Conservation (phyloP, 164 flowering plant genomes). For the Chloranthus sessilifolius region DNA sequence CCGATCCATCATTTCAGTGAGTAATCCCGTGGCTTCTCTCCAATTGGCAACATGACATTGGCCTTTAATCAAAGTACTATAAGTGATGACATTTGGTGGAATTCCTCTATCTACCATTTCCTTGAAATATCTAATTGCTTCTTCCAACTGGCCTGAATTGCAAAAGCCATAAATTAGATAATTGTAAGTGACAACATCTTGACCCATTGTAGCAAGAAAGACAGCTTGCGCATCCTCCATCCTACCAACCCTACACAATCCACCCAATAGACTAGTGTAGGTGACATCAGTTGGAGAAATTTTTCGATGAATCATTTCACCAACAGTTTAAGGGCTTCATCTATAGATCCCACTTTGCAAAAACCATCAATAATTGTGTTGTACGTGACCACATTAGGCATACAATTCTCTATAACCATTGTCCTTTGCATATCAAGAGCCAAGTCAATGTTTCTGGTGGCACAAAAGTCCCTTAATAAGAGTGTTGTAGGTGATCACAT, state of each 20-base stretch:
- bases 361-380: too few species aligned
- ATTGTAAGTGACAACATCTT: constrained; percentile 43
- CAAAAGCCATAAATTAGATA: constrained; percentile 55
- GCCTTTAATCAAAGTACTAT: background rate
- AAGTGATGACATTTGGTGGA: background rate
- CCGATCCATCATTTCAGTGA: background rate
- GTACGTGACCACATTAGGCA: too few species aligned
- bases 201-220: constrained; percentile 43
- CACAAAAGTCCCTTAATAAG: constrained; percentile 47
- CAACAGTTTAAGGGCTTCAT: too few species aligned
- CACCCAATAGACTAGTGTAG: constrained; percentile 45
- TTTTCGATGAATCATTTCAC: constrained; percentile 30
- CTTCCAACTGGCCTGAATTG: constrained; percentile 30
- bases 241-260: constrained; percentile 36
- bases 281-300: constrained; percentile 41
- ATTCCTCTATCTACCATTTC: constrained; percentile 49
- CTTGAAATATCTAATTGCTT: constrained; percentile 42
- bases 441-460: constrained; percentile 39
- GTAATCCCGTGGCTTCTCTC: constrained; percentile 1
- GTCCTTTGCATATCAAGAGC: constrained; percentile 37
- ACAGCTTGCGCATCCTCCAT: constrained; percentile 37
- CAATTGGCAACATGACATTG: constrained; percentile 2
- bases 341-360: too few species aligned
- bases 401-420: too few species aligned
- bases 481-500: constrained; percentile 45